phyloP scores from a whole-genome alignment of 2,329 filamentous ascomycete genomes.

The Cercospora sojina region DNA sequence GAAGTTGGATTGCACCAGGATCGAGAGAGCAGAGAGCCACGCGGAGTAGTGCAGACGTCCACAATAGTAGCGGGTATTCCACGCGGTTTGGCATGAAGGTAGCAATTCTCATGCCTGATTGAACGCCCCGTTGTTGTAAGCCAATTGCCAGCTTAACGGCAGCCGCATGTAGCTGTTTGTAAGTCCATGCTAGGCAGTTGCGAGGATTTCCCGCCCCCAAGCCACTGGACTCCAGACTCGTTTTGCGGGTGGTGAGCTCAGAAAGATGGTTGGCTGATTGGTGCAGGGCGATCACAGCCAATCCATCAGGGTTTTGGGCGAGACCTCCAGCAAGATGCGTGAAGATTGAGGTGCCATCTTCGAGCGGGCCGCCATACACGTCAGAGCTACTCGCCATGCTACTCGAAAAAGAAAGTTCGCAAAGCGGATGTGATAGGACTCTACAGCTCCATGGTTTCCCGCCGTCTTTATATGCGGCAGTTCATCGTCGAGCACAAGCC shows the following conservation, averaged over 20 bases:
- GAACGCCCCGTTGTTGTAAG: slow-evolving; percentile 10
- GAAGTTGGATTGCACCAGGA: slow-evolving; percentile 15
- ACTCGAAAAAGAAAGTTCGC: background rate
- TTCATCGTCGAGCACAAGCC: background rate
- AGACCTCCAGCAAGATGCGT: slow-evolving; percentile 14
- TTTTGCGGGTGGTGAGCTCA: background rate
- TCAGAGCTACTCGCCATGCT: slow-evolving; percentile 5
- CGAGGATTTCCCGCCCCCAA: background rate
- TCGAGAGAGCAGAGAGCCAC: slow-evolving; percentile 21
- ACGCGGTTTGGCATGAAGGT: slow-evolving; percentile 25
- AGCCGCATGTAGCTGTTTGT: slow-evolving; percentile 18
- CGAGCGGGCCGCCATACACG: slow-evolving; percentile 5
- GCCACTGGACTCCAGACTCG: background rate
- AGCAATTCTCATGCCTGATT: slow-evolving; percentile 20
- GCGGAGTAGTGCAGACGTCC: slow-evolving; percentile 14
- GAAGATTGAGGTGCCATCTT: slow-evolving; percentile 14
- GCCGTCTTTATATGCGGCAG: background rate
- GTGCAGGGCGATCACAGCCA: slow-evolving; percentile 14
- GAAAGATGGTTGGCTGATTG: slow-evolving; percentile 10
- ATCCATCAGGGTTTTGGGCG: slow-evolving; percentile 10
- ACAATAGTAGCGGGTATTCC: slow-evolving; percentile 21
- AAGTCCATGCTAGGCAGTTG: slow-evolving; percentile 22
- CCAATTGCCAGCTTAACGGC: slow-evolving; percentile 15
- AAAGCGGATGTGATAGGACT: background rate
- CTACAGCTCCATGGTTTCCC: background rate